Conservation (phyloP, 2,329 filamentous ascomycete genomes). For the Pestalotiopsis sp. region DNA sequence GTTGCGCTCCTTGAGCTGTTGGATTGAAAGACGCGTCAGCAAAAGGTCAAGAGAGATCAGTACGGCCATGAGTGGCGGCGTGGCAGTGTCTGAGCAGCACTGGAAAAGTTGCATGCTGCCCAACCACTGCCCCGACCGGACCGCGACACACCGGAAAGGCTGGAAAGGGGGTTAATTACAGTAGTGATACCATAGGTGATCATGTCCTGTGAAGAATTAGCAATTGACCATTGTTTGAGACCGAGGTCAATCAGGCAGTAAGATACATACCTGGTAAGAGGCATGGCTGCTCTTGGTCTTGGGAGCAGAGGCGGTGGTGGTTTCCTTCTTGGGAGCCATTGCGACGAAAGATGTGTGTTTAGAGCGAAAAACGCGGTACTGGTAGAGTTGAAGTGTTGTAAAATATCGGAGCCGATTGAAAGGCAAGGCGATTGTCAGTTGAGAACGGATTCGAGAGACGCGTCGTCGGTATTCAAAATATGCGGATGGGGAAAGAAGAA, state of each 20-base stretch:
- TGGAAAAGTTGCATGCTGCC: background rate
- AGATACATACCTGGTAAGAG: slow-evolving; percentile 60
- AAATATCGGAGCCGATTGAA: slow-evolving; percentile 9
- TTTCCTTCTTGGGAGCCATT: slow-evolving; percentile 15
- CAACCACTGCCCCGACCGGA: slow-evolving; percentile 20
- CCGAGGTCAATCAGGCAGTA: slow-evolving; percentile 15
- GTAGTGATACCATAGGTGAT: slow-evolving; percentile 64
- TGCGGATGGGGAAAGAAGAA: background rate
- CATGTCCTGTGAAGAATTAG: slow-evolving; percentile 58
- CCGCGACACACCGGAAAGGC: slow-evolving; percentile 40
- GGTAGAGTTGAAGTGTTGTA: background rate
- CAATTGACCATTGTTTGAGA: slow-evolving; percentile 22
- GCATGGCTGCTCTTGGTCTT: slow-evolving; percentile 56
- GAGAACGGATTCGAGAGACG: background rate
- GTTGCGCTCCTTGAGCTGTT: slow-evolving; percentile 65
- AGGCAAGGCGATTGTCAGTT: background rate
- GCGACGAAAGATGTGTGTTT: slow-evolving; percentile 8
- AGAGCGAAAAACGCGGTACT: slow-evolving; percentile 5
- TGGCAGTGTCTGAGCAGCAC: background rate
- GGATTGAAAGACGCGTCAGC: slow-evolving; percentile 41
- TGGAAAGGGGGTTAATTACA: slow-evolving; percentile 48
- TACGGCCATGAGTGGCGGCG: background rate
- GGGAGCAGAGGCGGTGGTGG: slow-evolving; percentile 23
- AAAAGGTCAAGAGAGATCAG: slow-evolving; percentile 20
- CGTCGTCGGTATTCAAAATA: slow-evolving; percentile 4